Evolutionary conservation across 2,329 filamentous ascomycete genomes (phyloP).

Genomic region (Aspergillus sp.): DNA sequence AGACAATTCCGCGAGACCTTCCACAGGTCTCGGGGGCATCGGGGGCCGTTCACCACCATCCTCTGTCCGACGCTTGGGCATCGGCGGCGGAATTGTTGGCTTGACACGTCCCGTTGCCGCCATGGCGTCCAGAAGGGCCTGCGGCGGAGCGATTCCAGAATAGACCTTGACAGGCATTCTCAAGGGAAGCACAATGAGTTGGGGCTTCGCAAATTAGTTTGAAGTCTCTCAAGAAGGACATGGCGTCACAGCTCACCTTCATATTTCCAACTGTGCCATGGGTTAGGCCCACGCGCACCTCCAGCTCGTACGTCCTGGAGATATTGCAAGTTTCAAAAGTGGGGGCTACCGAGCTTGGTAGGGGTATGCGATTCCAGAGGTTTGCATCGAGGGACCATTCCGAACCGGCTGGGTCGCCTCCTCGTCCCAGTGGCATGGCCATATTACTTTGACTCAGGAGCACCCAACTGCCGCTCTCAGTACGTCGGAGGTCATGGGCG

Average conservation of each 20-base stretch:
- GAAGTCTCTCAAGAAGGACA: background rate
- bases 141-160: constrained; percentile 81
- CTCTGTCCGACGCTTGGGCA: constrained; percentile 22
- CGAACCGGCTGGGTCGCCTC: constrained; percentile 56
- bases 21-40: constrained; percentile 38
- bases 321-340: constrained; percentile 89
- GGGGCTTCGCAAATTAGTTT: constrained; percentile 45
- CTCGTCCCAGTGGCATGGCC: constrained; percentile 64
- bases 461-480: constrained; percentile 72
- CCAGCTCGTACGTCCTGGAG: constrained; percentile 74
- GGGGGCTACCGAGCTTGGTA: constrained; percentile 85
- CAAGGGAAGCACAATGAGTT: constrained; percentile 75
- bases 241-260: constrained; percentile 37
- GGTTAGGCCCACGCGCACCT: constrained; percentile 73
- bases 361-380: constrained; percentile 67
- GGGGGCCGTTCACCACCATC: constrained; percentile 30
- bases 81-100: constrained; percentile 16
- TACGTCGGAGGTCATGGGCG: constrained; percentile 70
- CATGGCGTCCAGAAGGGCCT: constrained; percentile 69
- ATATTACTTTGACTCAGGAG: constrained; percentile 71
- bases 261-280: constrained; percentile 62
- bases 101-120: constrained; percentile 29
- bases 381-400: constrained; percentile 68
- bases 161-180: constrained; percentile 77
- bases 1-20: background rate